These are phyloP conservation scores for Fusarium veterinarium DNA, from an alignment of 2,329 filamentous ascomycete species.

Conservation along the genomic window DNA sequence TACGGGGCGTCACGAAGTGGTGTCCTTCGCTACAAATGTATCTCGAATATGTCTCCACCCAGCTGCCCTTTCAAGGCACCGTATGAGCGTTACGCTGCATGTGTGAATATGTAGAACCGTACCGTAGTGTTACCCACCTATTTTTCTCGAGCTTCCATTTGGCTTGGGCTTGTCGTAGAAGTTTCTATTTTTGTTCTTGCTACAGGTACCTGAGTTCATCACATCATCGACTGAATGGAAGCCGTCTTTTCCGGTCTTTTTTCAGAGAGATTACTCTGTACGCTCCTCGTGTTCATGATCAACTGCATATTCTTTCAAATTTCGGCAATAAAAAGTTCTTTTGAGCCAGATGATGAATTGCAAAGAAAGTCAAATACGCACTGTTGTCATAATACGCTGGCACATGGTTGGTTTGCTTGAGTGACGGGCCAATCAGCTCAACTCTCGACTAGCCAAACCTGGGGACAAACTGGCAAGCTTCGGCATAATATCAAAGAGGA, in stretches of 20 bases:
- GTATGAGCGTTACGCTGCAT: conserved; percentile 20
- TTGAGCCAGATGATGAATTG: background rate
- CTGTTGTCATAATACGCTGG: conserved; percentile 28
- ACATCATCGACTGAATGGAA: background rate
- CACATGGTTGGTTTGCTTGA: conserved; percentile 34
- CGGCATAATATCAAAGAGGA: conserved; percentile 33
- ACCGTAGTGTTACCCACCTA: conserved; percentile 33
- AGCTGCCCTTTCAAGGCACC: conserved; percentile 30
- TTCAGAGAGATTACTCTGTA: conserved; percentile 15
- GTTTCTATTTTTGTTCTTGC: conserved; percentile 40
- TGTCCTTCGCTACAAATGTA: conserved; percentile 15
- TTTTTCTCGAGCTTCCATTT: conserved; percentile 22
- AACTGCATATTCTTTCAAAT: conserved; percentile 6
- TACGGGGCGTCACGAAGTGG: conserved; percentile 22
- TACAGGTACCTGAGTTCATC: background rate
- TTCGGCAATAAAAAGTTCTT: conserved; percentile 1
- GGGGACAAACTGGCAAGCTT: conserved; percentile 41
- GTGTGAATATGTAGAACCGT: background rate
- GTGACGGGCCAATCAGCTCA: conserved; percentile 33
- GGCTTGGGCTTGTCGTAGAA: conserved; percentile 23
- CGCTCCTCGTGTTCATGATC: background rate
- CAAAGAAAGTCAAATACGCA: conserved; percentile 24
- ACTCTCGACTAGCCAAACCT: conserved; percentile 24
- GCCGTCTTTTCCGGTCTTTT: conserved; percentile 26
- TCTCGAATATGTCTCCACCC: conserved; percentile 28